Conservation (phyloP, 2,329 filamentous ascomycete genomes). For the Claviceps sp. region DNA sequence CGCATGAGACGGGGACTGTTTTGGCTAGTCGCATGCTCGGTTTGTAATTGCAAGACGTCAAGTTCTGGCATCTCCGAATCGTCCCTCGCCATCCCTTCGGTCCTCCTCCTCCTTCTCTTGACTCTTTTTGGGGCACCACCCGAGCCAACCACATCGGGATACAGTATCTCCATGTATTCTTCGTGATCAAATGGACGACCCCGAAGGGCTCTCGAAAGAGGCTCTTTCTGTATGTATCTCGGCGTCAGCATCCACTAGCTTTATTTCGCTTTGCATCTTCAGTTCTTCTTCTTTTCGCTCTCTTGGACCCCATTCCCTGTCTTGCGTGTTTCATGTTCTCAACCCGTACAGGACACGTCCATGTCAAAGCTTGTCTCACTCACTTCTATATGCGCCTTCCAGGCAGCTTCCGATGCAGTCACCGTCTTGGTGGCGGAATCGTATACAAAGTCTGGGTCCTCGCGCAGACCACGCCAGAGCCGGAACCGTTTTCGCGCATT, state of each 20-base stretch:
- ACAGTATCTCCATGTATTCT: conserved; percentile 46
- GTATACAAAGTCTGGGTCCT: conserved; percentile 44
- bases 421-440: conserved; percentile 36
- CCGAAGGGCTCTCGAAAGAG: conserved; percentile 41
- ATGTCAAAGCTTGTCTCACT: conserved; percentile 10
- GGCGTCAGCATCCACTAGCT: not conserved
- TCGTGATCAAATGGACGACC: conserved; percentile 47
- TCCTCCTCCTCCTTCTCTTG: conserved; percentile 39
- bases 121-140: conserved; percentile 46
- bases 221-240: conserved; percentile 37
- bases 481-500: conserved; percentile 50
- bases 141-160: conserved; percentile 46
- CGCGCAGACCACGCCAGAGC: conserved; percentile 44
- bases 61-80: conserved; percentile 36
- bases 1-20: conserved; percentile 15
- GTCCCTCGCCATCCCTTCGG: conserved; percentile 31
- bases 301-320: not conserved
- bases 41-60: conserved; percentile 30
- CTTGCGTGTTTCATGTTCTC: not conserved
- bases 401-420: conserved; percentile 42
- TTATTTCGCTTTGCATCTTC: not conserved
- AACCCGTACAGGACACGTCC: not conserved
- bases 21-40: conserved; percentile 16
- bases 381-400: conserved; percentile 44
- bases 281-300: not conserved